Conservation (phyloP, 176 grass and related monocot genomes). For the Oryza nivara region DNA sequence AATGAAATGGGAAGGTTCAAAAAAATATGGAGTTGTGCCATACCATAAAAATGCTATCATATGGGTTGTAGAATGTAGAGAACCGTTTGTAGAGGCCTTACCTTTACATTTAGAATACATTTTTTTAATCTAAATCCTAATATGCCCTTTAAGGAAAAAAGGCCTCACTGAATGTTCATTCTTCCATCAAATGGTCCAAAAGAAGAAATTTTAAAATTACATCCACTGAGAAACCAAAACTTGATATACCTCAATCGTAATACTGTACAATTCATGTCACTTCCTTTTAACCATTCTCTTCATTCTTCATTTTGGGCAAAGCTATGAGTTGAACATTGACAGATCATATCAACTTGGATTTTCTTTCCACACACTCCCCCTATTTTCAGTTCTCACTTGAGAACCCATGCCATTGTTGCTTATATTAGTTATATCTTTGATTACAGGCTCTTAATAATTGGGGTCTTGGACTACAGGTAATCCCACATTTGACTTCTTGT, state of each 20-base stretch:
- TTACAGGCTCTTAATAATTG: constrained; percentile 97
- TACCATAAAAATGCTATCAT: constrained; percentile 14
- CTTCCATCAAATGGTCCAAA: constrained; percentile 20
- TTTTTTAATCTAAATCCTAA: not conserved
- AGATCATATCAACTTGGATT: constrained; percentile 14
- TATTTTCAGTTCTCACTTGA: constrained; percentile 13
- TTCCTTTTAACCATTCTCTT: not conserved
- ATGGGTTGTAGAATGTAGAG: not conserved
- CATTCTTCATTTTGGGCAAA: constrained; percentile 10
- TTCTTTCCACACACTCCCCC: not conserved
- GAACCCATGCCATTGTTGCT: constrained; percentile 14
- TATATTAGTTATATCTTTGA: constrained; percentile 31
- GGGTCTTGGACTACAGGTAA: constrained; percentile 98
- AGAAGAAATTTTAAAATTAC: not conserved
- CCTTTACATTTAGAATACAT: not conserved
- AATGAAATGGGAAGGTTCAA: not conserved
- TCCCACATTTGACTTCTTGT: constrained; percentile 26
- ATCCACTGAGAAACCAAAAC: constrained; percentile 12
- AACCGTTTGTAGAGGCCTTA: not conserved
- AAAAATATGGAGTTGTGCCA: not conserved
- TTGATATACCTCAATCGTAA: constrained; percentile 10
- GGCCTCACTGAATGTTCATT: not conserved
- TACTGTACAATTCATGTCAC: not conserved
- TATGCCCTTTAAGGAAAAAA: constrained; percentile 14
- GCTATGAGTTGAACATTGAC: constrained; percentile 17